These are phyloP conservation scores for Fusarium denticulatum DNA, from an alignment of 2,329 filamentous ascomycete species.

Conservation along the genomic window DNA sequence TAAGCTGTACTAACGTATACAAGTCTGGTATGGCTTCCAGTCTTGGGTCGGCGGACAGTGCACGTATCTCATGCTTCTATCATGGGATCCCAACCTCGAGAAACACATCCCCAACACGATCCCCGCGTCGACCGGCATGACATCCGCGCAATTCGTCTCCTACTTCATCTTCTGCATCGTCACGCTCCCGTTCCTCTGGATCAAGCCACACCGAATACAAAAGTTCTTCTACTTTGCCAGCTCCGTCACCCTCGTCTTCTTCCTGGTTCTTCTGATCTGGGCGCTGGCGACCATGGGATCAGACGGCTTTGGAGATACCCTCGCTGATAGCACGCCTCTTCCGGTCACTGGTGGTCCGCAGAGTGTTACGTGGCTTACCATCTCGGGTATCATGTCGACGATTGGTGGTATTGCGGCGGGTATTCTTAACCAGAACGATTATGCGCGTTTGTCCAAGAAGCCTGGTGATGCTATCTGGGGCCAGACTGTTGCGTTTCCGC, in stretches of 20 bases:
- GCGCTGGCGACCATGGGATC: conserved; percentile 55
- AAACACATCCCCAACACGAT: conserved; percentile 55
- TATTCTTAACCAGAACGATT: conserved; percentile 53
- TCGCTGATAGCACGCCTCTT: conserved; percentile 37
- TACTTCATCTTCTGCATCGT: conserved; percentile 57
- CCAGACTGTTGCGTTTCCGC: conserved; percentile 49
- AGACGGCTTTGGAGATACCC: conserved; percentile 51
- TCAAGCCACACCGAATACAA: conserved; percentile 55
- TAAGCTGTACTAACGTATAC: not conserved
- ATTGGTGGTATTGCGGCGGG: conserved; percentile 52
- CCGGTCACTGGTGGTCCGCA: conserved; percentile 43
- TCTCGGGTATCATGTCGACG: conserved; percentile 51
- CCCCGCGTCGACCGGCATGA: conserved; percentile 54
- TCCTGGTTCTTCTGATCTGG: conserved; percentile 56
- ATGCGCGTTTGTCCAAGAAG: conserved; percentile 48
- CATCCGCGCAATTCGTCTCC: conserved; percentile 54
- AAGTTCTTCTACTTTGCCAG: conserved; percentile 55
- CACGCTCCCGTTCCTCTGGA: conserved; percentile 56
- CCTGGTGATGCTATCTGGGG: conserved; percentile 49
- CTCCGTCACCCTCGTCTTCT: conserved; percentile 53
- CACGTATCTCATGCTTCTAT: conserved; percentile 56
- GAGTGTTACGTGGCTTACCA: conserved; percentile 50
- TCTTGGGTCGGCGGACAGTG: conserved; percentile 59
- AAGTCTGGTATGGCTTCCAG: conserved; percentile 54
- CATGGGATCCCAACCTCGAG: conserved; percentile 56